phyloP scores from a whole-genome alignment of 768 basidiomycete genomes.

The Sarcomyxa edulis region DNA sequence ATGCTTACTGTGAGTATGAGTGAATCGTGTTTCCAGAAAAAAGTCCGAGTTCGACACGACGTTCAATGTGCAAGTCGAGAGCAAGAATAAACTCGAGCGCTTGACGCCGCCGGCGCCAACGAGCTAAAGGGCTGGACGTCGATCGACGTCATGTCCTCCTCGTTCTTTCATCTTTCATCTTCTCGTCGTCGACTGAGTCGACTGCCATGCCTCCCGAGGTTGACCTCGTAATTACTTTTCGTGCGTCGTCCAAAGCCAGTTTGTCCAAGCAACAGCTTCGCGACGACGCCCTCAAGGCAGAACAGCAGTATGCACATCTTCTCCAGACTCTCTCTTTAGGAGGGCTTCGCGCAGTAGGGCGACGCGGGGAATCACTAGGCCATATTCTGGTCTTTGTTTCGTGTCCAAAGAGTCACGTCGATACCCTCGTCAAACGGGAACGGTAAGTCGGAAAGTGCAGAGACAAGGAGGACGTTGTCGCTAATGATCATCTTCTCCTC shows the following conservation, averaged over 20 bases:
- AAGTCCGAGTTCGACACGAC: no score
- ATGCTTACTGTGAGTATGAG: no score
- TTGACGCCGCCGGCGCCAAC: no score
- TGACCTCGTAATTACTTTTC: constrained; percentile 73
- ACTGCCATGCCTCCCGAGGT: constrained; percentile 58
- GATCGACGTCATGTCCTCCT: no score
- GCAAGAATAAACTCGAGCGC: no score
- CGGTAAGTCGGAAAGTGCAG: constrained; percentile 44
- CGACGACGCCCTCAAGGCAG: constrained; percentile 58
- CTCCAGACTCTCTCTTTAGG: constrained; percentile 54
- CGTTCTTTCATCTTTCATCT: constrained; percentile 6
- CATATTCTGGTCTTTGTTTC: constrained; percentile 74
- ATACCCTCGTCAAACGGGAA: constrained; percentile 66
- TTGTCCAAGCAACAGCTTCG: constrained; percentile 58
- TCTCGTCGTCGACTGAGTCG: not conserved
- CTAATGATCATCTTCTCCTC: not conserved
- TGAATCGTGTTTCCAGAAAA: no score
- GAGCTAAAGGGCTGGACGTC: no score
- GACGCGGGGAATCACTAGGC: constrained; percentile 71
- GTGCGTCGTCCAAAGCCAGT: constrained; percentile 38
- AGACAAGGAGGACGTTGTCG: not conserved
- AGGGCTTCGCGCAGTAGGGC: constrained; percentile 66
- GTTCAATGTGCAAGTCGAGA: no score
- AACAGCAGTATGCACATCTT: constrained; percentile 64
- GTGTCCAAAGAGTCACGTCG: constrained; percentile 58